Conservation (phyloP, 1,139 yeast species). For the Scheffersomyces titani region DNA sequence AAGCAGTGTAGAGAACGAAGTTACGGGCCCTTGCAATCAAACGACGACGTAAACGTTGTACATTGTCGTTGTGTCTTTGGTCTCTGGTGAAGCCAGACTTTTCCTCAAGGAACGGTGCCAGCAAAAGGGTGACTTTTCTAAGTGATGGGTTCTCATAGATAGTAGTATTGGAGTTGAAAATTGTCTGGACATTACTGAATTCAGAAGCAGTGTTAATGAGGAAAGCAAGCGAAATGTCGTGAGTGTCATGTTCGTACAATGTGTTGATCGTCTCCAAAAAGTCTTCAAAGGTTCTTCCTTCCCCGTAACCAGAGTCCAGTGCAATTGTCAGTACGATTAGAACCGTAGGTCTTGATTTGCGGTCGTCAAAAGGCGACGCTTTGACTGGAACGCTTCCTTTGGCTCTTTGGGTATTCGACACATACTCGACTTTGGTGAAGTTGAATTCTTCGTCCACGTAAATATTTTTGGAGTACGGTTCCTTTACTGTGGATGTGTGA, state of each 20-base stretch:
- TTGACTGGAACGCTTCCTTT: not conserved
- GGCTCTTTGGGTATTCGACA: not conserved
- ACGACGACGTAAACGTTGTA: constrained; percentile 35
- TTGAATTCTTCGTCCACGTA: not conserved
- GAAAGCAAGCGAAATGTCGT: constrained; percentile 28
- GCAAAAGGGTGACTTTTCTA: constrained; percentile 25
- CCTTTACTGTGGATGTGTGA: not conserved
- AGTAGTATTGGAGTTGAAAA: constrained; percentile 12
- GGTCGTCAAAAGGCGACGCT: not conserved
- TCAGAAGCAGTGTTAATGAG: constrained; percentile 28
- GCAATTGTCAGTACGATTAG: constrained; percentile 23
- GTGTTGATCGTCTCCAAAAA: constrained; percentile 23
- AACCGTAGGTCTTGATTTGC: not conserved
- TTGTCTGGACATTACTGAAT: constrained; percentile 18
- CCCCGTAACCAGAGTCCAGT: constrained; percentile 29
- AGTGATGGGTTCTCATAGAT: constrained; percentile 6
- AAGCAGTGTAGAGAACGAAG: constrained; percentile 29
- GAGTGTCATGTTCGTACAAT: constrained; percentile 12
- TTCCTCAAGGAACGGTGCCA: constrained; percentile 35
- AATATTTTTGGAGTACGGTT: not conserved
- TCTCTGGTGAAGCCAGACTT: constrained; percentile 20
- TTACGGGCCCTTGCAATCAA: constrained; percentile 38
- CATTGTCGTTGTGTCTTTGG: constrained; percentile 29
- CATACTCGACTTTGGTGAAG: constrained; percentile 1
- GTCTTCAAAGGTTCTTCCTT: constrained; percentile 20